Conservation (phyloP, 768 basidiomycete genomes). For the Suillus bovinus region DNA sequence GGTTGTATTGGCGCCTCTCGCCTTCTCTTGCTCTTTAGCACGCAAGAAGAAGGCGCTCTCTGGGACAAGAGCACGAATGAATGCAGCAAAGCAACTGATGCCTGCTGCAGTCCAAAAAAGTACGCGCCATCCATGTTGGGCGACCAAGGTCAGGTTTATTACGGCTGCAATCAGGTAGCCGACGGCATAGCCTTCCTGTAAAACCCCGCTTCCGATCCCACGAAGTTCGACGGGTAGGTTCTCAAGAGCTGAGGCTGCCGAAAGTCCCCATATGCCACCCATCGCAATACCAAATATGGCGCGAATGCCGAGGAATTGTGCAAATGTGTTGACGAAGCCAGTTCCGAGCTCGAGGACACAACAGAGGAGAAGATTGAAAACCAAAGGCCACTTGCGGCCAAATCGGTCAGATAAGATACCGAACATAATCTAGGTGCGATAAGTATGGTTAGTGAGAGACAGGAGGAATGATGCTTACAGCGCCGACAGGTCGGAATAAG, state of each 20-base stretch:
- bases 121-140: constrained; percentile 58
- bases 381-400: constrained; percentile 93
- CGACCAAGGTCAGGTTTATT: constrained; percentile 69
- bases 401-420: constrained; percentile 86
- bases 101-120: constrained; percentile 83
- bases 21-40: constrained; percentile 56
- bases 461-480: constrained; percentile 39
- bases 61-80: constrained; percentile 65
- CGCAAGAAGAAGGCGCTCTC: constrained; percentile 76
- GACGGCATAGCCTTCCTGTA: constrained; percentile 89
- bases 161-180: constrained; percentile 86
- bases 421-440: constrained; percentile 53
- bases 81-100: constrained; percentile 68
- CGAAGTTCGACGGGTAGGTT: constrained; percentile 86
- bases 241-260: constrained; percentile 82
- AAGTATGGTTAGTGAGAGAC: not conserved
- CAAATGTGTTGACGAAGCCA: constrained; percentile 77
- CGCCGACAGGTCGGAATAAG: constrained; percentile 83
- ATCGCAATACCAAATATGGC: constrained; percentile 85
- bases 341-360: constrained; percentile 74
- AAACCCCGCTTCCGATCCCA: constrained; percentile 79
- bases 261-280: constrained; percentile 89
- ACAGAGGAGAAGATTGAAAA: constrained; percentile 72
- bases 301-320: constrained; percentile 78
- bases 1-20: constrained; percentile 33